A percentile compares a stretch with the other conserved stretches of the same genome.
These are phyloP conservation scores for Pseudocercospora ulei DNA, from an alignment of 2,329 filamentous ascomycete genomes.

Conservation along the genomic window DNA sequence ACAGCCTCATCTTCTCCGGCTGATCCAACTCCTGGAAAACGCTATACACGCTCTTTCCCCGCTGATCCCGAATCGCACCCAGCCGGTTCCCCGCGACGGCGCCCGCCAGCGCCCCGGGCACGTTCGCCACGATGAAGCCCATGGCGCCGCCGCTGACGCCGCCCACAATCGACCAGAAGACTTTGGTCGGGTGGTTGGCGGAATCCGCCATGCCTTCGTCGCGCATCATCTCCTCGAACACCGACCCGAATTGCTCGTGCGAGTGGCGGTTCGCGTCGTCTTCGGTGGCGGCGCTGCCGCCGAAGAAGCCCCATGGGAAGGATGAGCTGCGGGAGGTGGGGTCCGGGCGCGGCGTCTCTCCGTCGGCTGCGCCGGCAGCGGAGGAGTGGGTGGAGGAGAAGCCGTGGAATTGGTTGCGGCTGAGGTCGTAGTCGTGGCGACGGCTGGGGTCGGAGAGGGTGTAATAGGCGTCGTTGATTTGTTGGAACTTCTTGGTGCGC, in stretches of 20 bases:
- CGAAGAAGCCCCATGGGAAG: constrained; percentile 68
- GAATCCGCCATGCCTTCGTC: constrained; percentile 60
- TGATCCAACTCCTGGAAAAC: constrained; percentile 86
- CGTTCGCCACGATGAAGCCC: constrained; percentile 90
- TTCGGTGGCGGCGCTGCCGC: constrained; percentile 41
- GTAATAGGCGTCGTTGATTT: constrained; percentile 88
- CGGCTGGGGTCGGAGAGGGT: constrained; percentile 71
- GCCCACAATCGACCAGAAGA: constrained; percentile 81
- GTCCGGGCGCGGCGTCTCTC: constrained; percentile 41
- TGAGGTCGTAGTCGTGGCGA: constrained; percentile 73
- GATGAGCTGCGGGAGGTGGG: constrained; percentile 36
- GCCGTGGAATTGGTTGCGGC: constrained; percentile 51
- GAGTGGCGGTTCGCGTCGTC: constrained; percentile 44
- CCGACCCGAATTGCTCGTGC: constrained; percentile 73
- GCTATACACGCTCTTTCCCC: constrained; percentile 87
- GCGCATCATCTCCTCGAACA: constrained; percentile 48
- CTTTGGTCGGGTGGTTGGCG: constrained; percentile 52
- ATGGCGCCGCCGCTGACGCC: constrained; percentile 79
- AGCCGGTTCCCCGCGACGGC: constrained; percentile 85
- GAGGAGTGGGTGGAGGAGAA: constrained; percentile 32
- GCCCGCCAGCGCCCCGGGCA: constrained; percentile 78
- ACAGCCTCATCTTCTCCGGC: constrained; percentile 65
- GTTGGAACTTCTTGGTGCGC: constrained; percentile 81
- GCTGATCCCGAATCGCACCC: constrained; percentile 80
- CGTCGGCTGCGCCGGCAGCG: constrained; percentile 40